Conservation (phyloP, 345 rosid species). For the Noccaea bulbosa region DNA sequence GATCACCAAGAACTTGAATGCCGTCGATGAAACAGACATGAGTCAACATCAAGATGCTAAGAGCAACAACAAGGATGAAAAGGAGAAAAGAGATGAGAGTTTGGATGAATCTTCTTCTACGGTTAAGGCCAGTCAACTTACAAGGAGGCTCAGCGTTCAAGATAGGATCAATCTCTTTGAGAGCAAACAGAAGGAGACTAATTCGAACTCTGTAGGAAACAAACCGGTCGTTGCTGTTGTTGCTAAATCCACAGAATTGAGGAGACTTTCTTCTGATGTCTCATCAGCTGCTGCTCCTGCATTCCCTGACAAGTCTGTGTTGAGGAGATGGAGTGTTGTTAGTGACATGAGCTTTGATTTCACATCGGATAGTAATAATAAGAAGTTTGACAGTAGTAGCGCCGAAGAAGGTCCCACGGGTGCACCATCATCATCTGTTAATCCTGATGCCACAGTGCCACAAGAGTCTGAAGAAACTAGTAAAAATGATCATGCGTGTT, state of each 20-base stretch:
- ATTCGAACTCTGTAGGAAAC: slow-evolving; percentile 56
- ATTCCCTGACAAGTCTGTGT: slow-evolving; percentile 70
- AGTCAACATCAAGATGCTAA: slow-evolving; percentile 22
- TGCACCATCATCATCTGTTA: slow-evolving; percentile 58
- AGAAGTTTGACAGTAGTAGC: slow-evolving; percentile 49
- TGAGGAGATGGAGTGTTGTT: slow-evolving; percentile 95
- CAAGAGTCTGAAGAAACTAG: slow-evolving; percentile 32
- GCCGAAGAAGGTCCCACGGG: slow-evolving; percentile 58
- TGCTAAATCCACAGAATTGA: slow-evolving; percentile 67
- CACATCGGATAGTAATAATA: slow-evolving; percentile 51
- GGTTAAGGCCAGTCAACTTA: slow-evolving; percentile 52
- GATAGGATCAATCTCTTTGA: slow-evolving; percentile 94
- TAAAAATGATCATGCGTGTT: slow-evolving; percentile 52
- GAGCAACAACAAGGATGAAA: slow-evolving; percentile 44
- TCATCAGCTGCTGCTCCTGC: slow-evolving; percentile 53
- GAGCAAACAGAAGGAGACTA: slow-evolving; percentile 82
- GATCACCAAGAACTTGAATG: slow-evolving; percentile 65
- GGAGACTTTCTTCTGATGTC: slow-evolving; percentile 82
- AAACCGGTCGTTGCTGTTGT: slow-evolving; percentile 48
- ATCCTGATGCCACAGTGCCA: slow-evolving; percentile 44
- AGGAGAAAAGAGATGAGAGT: slow-evolving; percentile 52
- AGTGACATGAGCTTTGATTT: slow-evolving; percentile 96
- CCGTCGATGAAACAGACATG: slow-evolving; percentile 44
- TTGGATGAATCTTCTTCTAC: slow-evolving; percentile 44
- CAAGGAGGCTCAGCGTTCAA: slow-evolving; percentile 92